Base-by-base conservation (phyloP, 495 filamentous ascomycete genomes). In the Usnea hakonensis region DNA sequence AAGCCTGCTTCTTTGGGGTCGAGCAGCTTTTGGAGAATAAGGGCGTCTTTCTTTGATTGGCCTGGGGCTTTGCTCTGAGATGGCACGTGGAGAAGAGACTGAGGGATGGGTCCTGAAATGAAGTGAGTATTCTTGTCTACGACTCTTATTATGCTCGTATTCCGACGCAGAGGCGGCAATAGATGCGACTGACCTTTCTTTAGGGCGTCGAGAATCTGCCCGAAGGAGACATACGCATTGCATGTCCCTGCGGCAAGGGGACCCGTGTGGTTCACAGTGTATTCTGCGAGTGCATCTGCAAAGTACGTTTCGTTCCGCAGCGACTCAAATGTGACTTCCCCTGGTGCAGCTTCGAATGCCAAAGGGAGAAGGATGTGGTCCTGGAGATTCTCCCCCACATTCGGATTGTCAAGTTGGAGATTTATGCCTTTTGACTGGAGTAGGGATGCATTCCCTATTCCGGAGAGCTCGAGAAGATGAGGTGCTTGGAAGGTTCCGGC, bases 381-480 rank as follows among this genome's bases (percentile, higher is more conserved):
- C 46, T 78, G 73, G 16, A 81, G 62, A 43, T 82, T 81, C 17
- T 73, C 71, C 0, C 79, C 81, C 19, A 82, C 75, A 36, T 74
- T 69, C 0, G 80, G 81, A 44, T 85, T 75, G 0, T 84, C 83
- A 5, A 79, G 82, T 1, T 85, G 62, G 58, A 83, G 77, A 0
- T 84, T 71, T 7, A 86, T 65, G 64, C 84, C 80, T 0, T 79
- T 76, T 0, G 77, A 75, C 50, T 79, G 70, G 30, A 84, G 64
- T 32, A 75, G 44, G 0, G 32, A 28, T 21, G 69, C 55, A 30
- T 71, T 63, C 1, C 74, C 75, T n/a, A 77, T 71, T 7, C 75
- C 73, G 16, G 70, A 74, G 10, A 77, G 67, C 64, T 74, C 67
- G 56, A 6, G 74, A 62, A 11, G 81, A 80, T n/a, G 79, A 76